phyloP scores from a whole-genome alignment of 2,329 filamentous ascomycete genomes.

The Hypoxylon sp. region DNA sequence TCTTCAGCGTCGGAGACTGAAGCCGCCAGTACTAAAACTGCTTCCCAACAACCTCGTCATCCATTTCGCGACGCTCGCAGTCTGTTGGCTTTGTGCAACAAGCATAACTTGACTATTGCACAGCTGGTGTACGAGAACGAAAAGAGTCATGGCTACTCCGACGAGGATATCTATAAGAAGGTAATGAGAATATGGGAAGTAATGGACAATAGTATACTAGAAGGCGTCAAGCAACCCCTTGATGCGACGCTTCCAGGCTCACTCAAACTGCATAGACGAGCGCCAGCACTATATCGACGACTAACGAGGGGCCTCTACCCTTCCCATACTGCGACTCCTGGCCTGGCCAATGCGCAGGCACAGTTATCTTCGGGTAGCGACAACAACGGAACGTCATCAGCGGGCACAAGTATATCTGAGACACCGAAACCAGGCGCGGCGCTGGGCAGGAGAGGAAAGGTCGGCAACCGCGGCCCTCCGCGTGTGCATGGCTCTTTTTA shows the following conservation, averaged over 20 bases:
- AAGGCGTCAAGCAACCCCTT: constrained; percentile 61
- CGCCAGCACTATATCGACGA: constrained; percentile 60
- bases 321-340: constrained; percentile 48
- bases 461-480: constrained; percentile 54
- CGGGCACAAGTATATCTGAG: constrained; percentile 9
- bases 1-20: constrained; percentile 35
- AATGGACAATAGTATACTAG: constrained; percentile 65
- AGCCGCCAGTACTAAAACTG: constrained; percentile 19
- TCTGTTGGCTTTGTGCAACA: constrained; percentile 61
- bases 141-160: constrained; percentile 64
- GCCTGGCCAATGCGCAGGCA: constrained; percentile 26
- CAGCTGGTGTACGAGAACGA: constrained; percentile 67
- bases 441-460: constrained; percentile 37
- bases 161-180: constrained; percentile 63
- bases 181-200: constrained; percentile 64
- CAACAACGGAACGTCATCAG: constrained; percentile 6
- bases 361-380: constrained; percentile 35
- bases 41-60: constrained; percentile 57
- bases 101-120: constrained; percentile 65
- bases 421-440: constrained; percentile 25
- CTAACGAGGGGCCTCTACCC: constrained; percentile 63
- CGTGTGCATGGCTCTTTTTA: constrained; percentile 61
- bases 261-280: constrained; percentile 62
- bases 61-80: constrained; percentile 63
- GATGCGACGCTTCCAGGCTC: constrained; percentile 61